Base-by-base conservation (phyloP, 2,329 filamentous ascomycete genomes). In the Phyllachora maydis region DNA sequence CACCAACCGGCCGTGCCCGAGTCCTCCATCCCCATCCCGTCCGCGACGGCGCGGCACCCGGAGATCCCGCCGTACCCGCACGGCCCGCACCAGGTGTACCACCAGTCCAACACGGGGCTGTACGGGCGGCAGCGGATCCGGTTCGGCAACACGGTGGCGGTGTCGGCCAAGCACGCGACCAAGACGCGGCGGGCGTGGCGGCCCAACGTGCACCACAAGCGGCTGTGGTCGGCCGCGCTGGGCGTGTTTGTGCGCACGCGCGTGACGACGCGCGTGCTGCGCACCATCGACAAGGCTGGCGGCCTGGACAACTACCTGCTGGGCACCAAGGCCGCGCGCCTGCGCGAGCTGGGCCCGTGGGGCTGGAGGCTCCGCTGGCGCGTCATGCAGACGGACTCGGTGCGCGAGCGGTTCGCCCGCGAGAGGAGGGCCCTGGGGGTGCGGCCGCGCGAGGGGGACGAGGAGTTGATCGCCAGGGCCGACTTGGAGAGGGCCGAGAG, bases 361-460 rank as follows among this genome's bases (percentile, higher is more conserved):
- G 88, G 88, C 5, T 98, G 88, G 88, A 67, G 72, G 36, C 52
- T 98, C 39, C 59, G 88, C 33, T 93, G 82, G 77, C 65, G 77
- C 31, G 56, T 98, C 30, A 81, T 93, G 72, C 78, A 85, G 52
- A 82, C 70, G 4, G 39, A 40, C 2, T 50, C 52, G 11, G 62
- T 90, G 23, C 67, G 70, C 43, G 59, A 62, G 34, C 56, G 64
- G 33, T 77, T 82, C 40, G 59, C 61, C 19, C 43, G 50, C 23
- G 59, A 92, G 52, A 57, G 81, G 30, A 50, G 55, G 28, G 52
- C 52, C 11, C 44, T 88, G 23, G 77, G 79, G 0, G 40, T 92
- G 28, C 58, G 62, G 4, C 52, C 59, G 2, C 25, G 40, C 20
- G 37, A 45, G 23, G 46, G 47, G 10, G 45, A 37, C 31, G 36